These are phyloP conservation scores for Lasiosphaeria hispida DNA, from an alignment of 495 filamentous ascomycete species.

Conservation along the genomic window DNA sequence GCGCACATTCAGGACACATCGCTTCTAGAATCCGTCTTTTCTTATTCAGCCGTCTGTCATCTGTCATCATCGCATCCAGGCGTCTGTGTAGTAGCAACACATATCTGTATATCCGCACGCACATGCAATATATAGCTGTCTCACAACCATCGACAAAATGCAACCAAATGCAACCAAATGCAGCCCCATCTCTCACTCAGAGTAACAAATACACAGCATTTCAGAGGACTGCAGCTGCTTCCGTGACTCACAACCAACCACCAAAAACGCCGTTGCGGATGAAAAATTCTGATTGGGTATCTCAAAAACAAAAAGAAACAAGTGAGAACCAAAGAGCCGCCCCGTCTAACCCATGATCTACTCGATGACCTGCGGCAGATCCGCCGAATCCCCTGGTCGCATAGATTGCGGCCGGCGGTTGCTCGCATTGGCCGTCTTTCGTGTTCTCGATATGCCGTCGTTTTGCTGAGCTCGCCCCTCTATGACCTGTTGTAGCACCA, in stretches of 20 bases:
- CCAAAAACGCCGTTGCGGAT: conserved; percentile 16
- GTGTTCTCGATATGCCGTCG: too few relatives aligned
- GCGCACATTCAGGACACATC: conserved; percentile 3
- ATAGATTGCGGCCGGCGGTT: neutral
- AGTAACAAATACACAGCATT: neutral
- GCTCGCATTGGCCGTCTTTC: neutral
- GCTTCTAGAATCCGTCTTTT: neutral
- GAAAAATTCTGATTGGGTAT: conserved; percentile 14
- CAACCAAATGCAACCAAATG: too few relatives aligned
- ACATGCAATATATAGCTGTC: too few relatives aligned
- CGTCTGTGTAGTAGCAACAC: too few relatives aligned
- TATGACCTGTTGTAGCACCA: too few relatives aligned
- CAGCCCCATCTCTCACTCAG: neutral
- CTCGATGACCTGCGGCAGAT: conserved; percentile 18
- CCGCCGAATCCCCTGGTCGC: conserved; percentile 24
- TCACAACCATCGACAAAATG: too few relatives aligned
- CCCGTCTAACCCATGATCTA: conserved; percentile 5
- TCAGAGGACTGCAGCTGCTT: neutral
- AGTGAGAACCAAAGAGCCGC: neutral
- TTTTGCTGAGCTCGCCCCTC: too few relatives aligned
- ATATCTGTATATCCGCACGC: neutral
- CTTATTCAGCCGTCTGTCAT: neutral
- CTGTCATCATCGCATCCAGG: too few relatives aligned
- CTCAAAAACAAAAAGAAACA: conserved; percentile 6
- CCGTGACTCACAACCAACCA: neutral